Conservation (phyloP, 2,329 filamentous ascomycete species). For the Diplodia scrobiculata region DNA sequence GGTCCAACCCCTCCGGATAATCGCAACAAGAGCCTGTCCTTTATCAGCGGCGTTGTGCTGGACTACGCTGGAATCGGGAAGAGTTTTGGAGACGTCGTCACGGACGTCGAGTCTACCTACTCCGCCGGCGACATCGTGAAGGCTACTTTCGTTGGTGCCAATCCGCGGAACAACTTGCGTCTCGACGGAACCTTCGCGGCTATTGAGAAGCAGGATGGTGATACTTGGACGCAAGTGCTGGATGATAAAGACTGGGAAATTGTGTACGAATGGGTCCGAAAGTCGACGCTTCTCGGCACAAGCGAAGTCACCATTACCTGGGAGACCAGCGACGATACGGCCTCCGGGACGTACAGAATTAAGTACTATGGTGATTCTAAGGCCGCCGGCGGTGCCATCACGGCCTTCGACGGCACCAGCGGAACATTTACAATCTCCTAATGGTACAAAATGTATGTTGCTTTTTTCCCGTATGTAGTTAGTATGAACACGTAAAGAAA, state of each 20-base stretch:
- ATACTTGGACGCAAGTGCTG: constrained; percentile 66
- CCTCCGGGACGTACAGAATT: constrained; percentile 70
- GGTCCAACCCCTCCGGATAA: constrained; percentile 77
- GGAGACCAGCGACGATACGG: constrained; percentile 63
- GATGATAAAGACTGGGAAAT: constrained; percentile 83
- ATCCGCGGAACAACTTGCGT: constrained; percentile 83
- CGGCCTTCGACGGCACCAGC: constrained; percentile 67
- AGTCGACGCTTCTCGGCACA: constrained; percentile 67
- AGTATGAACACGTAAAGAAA: background rate
- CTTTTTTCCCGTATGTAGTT: background rate
- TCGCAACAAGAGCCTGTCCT: constrained; percentile 70
- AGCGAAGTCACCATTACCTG: constrained; percentile 79
- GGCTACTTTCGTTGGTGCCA: constrained; percentile 78
- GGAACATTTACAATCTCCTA: constrained; percentile 13
- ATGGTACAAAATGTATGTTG: background rate
- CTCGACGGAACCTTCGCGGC: constrained; percentile 76
- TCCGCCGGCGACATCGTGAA: constrained; percentile 62
- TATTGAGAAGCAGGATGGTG: constrained; percentile 63
- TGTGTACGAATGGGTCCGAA: constrained; percentile 77
- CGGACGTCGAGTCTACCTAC: constrained; percentile 59
- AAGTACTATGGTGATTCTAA: constrained; percentile 86
- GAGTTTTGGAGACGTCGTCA: constrained; percentile 68
- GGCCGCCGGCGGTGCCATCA: constrained; percentile 62
- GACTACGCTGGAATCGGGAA: constrained; percentile 69
- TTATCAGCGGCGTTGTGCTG: constrained; percentile 77